Evolutionary conservation across 495 filamentous ascomycete genomes (phyloP).

Genomic region (Penicillium paxilli): DNA sequence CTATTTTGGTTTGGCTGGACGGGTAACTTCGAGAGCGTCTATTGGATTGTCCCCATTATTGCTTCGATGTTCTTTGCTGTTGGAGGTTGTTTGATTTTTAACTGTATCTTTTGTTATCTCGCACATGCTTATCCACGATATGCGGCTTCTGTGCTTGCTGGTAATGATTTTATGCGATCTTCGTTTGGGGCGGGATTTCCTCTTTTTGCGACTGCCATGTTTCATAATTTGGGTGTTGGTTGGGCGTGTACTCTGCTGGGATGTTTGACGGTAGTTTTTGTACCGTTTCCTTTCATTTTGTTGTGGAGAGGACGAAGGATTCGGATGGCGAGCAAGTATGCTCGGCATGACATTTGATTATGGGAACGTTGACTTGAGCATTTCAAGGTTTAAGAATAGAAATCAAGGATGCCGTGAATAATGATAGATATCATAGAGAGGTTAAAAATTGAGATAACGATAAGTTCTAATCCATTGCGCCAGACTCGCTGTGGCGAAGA

Average conservation of each 20-base stretch:
- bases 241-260: constrained; percentile 65
- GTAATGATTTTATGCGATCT: constrained; percentile 50
- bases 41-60: constrained; percentile 63
- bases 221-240: constrained; percentile 59
- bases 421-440: too few species aligned
- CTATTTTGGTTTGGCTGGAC: constrained; percentile 67
- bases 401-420: too few species aligned
- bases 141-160: constrained; percentile 51
- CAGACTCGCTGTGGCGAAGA: too few species aligned
- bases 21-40: constrained; percentile 44
- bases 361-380: too few species aligned
- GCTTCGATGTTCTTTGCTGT: constrained; percentile 52
- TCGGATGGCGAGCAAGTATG: constrained; percentile 26
- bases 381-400: not conserved
- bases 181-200: constrained; percentile 52
- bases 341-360: constrained; percentile 9
- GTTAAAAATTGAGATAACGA: too few species aligned
- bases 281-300: constrained; percentile 40
- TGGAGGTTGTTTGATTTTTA: constrained; percentile 58
- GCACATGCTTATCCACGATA: constrained; percentile 43
- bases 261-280: constrained; percentile 46
- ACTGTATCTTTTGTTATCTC: constrained; percentile 48
- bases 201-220: constrained; percentile 48
- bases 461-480: too few species aligned
- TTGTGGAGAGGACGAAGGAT: constrained; percentile 30